Evolutionary conservation across 2,329 filamentous ascomycete genomes (phyloP).

Genomic region (Stylonectria norvegica): DNA sequence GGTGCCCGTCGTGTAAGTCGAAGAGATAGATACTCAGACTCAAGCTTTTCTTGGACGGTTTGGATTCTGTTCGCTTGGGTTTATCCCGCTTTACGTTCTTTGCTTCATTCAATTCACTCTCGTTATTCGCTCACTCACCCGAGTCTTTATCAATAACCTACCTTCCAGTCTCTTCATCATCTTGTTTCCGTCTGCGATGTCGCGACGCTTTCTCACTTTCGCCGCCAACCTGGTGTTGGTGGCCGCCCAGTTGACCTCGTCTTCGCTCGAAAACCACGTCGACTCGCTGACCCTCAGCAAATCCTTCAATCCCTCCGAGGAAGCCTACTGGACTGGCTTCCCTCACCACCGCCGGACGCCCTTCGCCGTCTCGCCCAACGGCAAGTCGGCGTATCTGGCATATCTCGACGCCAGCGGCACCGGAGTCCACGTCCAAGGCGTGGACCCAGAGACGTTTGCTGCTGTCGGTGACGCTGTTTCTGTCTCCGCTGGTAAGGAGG

Average conservation of each 20-base stretch:
- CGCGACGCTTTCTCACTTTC: constrained; percentile 22
- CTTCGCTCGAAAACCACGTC: constrained; percentile 29
- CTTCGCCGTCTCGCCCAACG: constrained; percentile 59
- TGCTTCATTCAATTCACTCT: constrained; percentile 16
- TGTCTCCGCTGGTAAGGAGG: constrained; percentile 54
- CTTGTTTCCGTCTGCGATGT: constrained; percentile 17
- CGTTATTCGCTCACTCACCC: constrained; percentile 20
- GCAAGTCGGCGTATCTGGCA: constrained; percentile 56
- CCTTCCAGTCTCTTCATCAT: constrained; percentile 5
- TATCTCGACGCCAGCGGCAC: constrained; percentile 56
- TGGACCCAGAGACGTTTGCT: constrained; percentile 52
- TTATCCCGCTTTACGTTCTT: constrained; percentile 22
- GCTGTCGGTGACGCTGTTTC: constrained; percentile 51
- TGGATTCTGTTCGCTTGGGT: constrained; percentile 23
- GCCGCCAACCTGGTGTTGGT: constrained; percentile 27
- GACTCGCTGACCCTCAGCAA: constrained; percentile 46
- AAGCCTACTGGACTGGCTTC: constrained; percentile 58
- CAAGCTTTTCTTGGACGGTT: constrained; percentile 7
- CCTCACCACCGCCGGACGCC: constrained; percentile 61
- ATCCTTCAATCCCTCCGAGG: constrained; percentile 55
- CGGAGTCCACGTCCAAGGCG: constrained; percentile 55
- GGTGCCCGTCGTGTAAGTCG: not conserved
- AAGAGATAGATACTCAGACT: constrained; percentile 16
- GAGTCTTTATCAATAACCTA: no score
- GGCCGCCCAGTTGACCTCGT: constrained; percentile 22